Conservation (phyloP, 1,284 basidiomycete genomes). For the Mrakiaceae sp. region DNA sequence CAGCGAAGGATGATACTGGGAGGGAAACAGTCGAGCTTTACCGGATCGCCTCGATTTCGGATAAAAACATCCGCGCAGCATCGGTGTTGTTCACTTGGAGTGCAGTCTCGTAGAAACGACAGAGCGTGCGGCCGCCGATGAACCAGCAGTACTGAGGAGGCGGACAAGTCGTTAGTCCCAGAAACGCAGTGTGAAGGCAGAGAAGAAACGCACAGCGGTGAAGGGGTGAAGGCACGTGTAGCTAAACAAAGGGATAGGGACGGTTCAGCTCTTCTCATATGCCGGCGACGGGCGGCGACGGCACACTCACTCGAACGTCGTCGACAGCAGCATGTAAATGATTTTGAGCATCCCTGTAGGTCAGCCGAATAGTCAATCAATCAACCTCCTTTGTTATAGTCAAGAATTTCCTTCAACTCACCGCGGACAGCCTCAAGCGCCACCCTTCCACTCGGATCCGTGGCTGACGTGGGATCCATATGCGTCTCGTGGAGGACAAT, state of each 20-base stretch:
- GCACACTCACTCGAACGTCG: constrained; percentile 1
- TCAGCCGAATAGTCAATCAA: too few species aligned
- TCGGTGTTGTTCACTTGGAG: neutral
- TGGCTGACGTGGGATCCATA: constrained; percentile 1
- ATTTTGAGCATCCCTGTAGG: neutral
- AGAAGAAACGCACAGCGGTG: neutral
- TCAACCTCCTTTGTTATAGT: too few species aligned
- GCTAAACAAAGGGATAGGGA: neutral
- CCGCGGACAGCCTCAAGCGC: constrained; percentile 8
- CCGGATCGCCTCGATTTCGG: constrained; percentile 11
- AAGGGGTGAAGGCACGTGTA: neutral
- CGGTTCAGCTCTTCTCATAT: neutral
- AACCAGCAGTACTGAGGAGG: constrained; percentile 3
- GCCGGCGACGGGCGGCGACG: neutral
- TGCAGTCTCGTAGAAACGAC: constrained; percentile 9
- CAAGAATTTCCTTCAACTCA: too few species aligned
- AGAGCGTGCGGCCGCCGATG: constrained; percentile 11
- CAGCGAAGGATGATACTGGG: neutral
- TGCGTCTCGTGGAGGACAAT: constrained; percentile 12
- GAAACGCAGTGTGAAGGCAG: neutral
- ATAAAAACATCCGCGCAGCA: neutral
- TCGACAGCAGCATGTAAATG: neutral
- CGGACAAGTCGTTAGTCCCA: too few species aligned
- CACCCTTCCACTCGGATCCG: neutral
- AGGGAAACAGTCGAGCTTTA: neutral